A percentile compares a stretch with the other conserved stretches of the same genome.
Conservation (phyloP, 441 rosid genomes). For the Bruguiera hainesii region DNA sequence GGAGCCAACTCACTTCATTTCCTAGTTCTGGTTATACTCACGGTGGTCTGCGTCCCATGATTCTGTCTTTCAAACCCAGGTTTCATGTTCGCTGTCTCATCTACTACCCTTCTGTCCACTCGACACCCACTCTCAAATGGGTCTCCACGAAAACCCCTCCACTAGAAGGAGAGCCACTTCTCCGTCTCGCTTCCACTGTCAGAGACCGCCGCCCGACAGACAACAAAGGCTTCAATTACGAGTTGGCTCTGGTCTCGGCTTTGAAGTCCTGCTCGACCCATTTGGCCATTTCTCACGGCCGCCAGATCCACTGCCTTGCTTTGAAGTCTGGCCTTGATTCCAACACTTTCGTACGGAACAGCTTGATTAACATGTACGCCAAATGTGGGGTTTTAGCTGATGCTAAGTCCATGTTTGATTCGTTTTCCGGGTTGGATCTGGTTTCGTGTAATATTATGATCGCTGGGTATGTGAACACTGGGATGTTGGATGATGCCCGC, state of each 20-base stretch:
- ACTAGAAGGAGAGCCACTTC: slow-evolving; percentile 11
- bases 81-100: slow-evolving; percentile 10
- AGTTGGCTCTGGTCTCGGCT: slow-evolving; percentile 54
- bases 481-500: slow-evolving; percentile 49
- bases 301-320: slow-evolving; percentile 47
- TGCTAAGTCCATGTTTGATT: slow-evolving; percentile 47
- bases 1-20: too few relatives aligned
- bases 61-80: slow-evolving; percentile 27
- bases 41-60: slow-evolving; percentile 30
- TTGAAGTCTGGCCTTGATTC: slow-evolving; percentile 56
- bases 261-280: slow-evolving; percentile 51
- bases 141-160: slow-evolving; percentile 24
- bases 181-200: slow-evolving; percentile 24
- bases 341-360: slow-evolving; percentile 58
- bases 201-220: slow-evolving; percentile 9
- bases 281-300: slow-evolving; percentile 41
- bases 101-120: not conserved
- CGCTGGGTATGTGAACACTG: slow-evolving; percentile 45
- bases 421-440: slow-evolving; percentile 34
- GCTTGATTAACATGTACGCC: slow-evolving; percentile 69
- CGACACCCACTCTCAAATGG: slow-evolving; percentile 24
- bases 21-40: too few relatives aligned
- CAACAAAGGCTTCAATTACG: slow-evolving; percentile 22
- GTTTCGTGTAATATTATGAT: slow-evolving; percentile 73
- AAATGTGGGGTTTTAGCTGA: slow-evolving; percentile 52